Conservation (phyloP, 169 alveolate species). For the Neospora caninum region DNA sequence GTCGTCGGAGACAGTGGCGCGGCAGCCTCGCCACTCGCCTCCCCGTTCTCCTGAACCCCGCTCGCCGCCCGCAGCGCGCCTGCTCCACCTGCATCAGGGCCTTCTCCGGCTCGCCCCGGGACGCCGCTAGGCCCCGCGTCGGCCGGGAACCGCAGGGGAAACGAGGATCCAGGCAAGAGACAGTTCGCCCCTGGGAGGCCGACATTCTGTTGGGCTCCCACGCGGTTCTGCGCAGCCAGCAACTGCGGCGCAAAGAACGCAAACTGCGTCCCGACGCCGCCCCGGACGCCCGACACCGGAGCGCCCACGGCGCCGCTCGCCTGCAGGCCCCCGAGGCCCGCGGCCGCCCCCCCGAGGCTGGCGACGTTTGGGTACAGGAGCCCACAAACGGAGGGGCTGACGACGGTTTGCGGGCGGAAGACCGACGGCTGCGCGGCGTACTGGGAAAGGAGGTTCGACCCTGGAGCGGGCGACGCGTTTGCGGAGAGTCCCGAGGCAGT, state of each 20-base stretch:
- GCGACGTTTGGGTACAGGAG: not conserved
- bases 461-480: not conserved
- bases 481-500: not conserved
- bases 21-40: too few species aligned
- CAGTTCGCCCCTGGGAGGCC: not conserved
- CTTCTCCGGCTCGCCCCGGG: not conserved
- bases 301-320: not conserved
- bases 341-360: not conserved
- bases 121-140: not conserved
- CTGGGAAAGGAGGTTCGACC: too few species aligned
- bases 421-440: too few species aligned
- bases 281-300: not conserved
- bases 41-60: too few species aligned
- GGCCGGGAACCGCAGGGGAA: conserved; percentile 1
- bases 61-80: too few species aligned
- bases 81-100: too few species aligned
- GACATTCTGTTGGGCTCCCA: not conserved
- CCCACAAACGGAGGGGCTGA: not conserved
- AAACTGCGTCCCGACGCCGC: not conserved
- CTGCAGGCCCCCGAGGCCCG: conserved; percentile 4
- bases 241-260: not conserved
- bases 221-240: not conserved
- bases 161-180: not conserved
- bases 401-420: not conserved
- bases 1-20: not conserved